These are phyloP conservation scores for Penicillium frequentans DNA, from an alignment of 2,329 filamentous ascomycete genomes.

Conservation along the genomic window DNA sequence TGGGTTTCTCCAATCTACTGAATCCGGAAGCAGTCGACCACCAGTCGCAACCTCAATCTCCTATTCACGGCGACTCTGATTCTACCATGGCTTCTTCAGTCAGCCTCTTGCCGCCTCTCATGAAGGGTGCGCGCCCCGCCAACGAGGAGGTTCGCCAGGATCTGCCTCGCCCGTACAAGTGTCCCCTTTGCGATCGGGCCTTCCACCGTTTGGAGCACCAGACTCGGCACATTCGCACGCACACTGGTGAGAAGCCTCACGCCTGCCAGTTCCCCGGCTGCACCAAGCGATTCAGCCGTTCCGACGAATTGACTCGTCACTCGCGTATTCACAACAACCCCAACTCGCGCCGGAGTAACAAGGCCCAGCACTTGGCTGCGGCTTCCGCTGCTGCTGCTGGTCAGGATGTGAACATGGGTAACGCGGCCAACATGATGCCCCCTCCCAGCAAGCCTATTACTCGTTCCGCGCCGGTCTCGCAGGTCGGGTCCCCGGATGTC, in stretches of 20 bases:
- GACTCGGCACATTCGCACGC: conserved; percentile 86
- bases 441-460: conserved; percentile 77
- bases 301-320: conserved; percentile 93
- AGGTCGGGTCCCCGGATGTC: conserved; percentile 88
- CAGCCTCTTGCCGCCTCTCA: conserved; percentile 45
- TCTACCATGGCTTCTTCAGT: conserved; percentile 46
- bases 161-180: conserved; percentile 95
- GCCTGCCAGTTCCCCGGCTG: conserved; percentile 93
- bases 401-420: conserved; percentile 50
- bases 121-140: conserved; percentile 53
- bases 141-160: conserved; percentile 68
- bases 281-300: conserved; percentile 95
- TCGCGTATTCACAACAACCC: conserved; percentile 99
- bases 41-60: conserved; percentile 21
- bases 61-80: conserved; percentile 27
- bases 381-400: conserved; percentile 56
- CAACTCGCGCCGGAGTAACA: conserved; percentile 91
- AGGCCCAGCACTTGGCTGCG: conserved; percentile 65
- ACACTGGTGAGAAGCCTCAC: conserved; percentile 97
- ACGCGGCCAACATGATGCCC: conserved; percentile 69
- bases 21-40: conserved; percentile 53
- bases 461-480: conserved; percentile 83
- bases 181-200: conserved; percentile 94
- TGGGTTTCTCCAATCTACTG: conserved; percentile 74
- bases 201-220: conserved; percentile 98